phyloP scores from a whole-genome alignment of 164 flowering plant genomes.

The Tetrastigma voinierianum region DNA sequence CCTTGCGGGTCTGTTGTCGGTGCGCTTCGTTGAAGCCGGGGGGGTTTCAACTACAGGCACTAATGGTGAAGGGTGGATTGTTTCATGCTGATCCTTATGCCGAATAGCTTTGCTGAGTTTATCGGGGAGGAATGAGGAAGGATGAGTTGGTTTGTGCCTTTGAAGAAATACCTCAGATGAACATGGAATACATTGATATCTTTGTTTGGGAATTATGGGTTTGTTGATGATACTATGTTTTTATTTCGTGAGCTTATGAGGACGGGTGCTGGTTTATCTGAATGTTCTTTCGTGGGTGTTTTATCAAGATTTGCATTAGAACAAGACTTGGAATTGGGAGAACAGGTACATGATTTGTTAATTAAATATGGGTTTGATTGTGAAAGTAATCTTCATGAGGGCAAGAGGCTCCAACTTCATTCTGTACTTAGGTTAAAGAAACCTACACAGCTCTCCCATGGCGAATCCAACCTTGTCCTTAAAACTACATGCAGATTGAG shows the following conservation, averaged over 20 bases:
- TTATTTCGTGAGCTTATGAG: conserved; percentile 57
- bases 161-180: conserved; percentile 61
- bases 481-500: too few species aligned
- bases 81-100: conserved; percentile 51
- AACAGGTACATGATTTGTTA: conserved; percentile 55
- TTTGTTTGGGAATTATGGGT: conserved; percentile 44
- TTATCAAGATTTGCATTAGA: conserved; percentile 42
- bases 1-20: conserved; percentile 58
- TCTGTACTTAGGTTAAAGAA: too few species aligned
- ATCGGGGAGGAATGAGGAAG: conserved; percentile 49
- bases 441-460: too few species aligned
- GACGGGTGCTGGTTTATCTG: conserved; percentile 29
- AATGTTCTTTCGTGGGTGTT: conserved; percentile 51
- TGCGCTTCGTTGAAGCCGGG: conserved; percentile 22
- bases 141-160: conserved; percentile 51
- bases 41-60: conserved; percentile 49
- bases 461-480: too few species aligned
- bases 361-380: conserved; percentile 45
- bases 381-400: too few species aligned
- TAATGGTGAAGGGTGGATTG: conserved; percentile 57
- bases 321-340: conserved; percentile 33
- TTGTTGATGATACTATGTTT: conserved; percentile 35
- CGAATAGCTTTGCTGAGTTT: conserved; percentile 72
- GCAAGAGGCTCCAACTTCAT: too few species aligned
- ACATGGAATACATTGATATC: conserved; percentile 68